Conservation (phyloP, 345 rosid genomes). For the Eucalyptus fibrosa region DNA sequence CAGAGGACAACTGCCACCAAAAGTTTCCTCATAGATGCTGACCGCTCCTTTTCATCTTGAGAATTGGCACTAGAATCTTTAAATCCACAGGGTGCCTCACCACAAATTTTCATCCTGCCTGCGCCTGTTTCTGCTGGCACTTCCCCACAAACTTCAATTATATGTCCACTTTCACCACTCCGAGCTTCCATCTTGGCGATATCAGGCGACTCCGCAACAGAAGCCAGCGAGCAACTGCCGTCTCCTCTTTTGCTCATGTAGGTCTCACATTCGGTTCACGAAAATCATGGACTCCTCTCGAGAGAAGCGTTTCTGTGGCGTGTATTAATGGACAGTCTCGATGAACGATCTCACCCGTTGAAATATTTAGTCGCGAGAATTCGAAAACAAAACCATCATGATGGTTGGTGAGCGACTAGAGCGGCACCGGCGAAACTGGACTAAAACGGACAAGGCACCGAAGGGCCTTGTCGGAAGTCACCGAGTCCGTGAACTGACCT, state of each 20-base stretch:
- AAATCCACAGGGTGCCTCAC: constrained; percentile 44
- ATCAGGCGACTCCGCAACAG: too few relatives aligned
- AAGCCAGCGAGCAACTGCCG: too few relatives aligned
- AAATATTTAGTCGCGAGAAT: neutral
- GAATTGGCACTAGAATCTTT: constrained; percentile 30
- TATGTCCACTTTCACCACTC: constrained; percentile 14
- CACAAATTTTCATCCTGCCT: constrained; percentile 27
- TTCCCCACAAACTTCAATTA: constrained; percentile 37
- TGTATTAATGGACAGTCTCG: neutral
- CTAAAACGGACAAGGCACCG: too few relatives aligned
- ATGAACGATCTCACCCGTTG: neutral
- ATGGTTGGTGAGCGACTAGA: too few relatives aligned
- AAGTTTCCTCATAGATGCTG: constrained; percentile 41
- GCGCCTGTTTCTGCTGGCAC: constrained; percentile 3
- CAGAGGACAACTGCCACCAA: constrained; percentile 37
- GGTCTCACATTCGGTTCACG: neutral
- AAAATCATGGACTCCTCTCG: neutral
- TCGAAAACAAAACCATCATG: too few relatives aligned
- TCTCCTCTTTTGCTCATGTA: neutral
- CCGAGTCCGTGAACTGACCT: too few relatives aligned
- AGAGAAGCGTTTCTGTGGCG: neutral
- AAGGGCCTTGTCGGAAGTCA: too few relatives aligned
- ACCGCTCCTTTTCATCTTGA: constrained; percentile 39
- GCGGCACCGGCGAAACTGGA: too few relatives aligned
- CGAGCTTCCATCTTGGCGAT: constrained; percentile 25